These are phyloP conservation scores for Mariannaea elegans DNA, from an alignment of 2,329 filamentous ascomycete species.

Conservation along the genomic window DNA sequence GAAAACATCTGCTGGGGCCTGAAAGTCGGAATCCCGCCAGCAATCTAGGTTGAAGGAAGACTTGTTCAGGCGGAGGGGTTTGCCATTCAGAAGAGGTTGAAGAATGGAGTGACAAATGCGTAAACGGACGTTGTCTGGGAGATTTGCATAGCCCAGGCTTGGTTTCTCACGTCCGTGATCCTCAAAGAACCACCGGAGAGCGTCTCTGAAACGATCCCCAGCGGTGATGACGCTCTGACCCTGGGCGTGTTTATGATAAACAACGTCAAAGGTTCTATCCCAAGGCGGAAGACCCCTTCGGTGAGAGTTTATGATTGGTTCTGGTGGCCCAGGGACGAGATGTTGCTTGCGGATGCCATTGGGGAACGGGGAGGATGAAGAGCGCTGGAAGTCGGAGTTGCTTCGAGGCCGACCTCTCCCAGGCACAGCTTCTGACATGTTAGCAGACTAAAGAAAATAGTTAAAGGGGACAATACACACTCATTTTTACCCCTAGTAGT, in stretches of 20 bases:
- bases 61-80: slow-evolving; percentile 43
- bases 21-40: slow-evolving; percentile 49
- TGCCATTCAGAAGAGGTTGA: slow-evolving; percentile 14
- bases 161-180: slow-evolving; percentile 23
- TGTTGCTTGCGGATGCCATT: not conserved
- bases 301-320: not conserved
- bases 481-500: too few relatives aligned
- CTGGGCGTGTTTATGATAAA: slow-evolving; percentile 41
- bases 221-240: not conserved
- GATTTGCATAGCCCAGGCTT: slow-evolving; percentile 29
- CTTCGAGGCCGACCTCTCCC: not conserved
- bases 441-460: too few relatives aligned
- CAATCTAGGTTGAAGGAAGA: slow-evolving; percentile 39
- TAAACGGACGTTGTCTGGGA: slow-evolving; percentile 40
- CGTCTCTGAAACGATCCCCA: slow-evolving; percentile 25
- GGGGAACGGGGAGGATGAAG: not conserved
- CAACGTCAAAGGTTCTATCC: slow-evolving; percentile 48
- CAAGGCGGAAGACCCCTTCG: slow-evolving; percentile 41
- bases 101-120: slow-evolving; percentile 42
- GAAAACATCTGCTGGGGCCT: slow-evolving; percentile 39
- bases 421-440: not conserved
- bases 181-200: slow-evolving; percentile 36
- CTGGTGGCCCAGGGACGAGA: not conserved
- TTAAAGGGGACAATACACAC: too few relatives aligned
- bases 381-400: slow-evolving; percentile 1